Evolutionary conservation across 805 yeast species (phyloP).

Genomic region (Blastobotrys muscicola): DNA sequence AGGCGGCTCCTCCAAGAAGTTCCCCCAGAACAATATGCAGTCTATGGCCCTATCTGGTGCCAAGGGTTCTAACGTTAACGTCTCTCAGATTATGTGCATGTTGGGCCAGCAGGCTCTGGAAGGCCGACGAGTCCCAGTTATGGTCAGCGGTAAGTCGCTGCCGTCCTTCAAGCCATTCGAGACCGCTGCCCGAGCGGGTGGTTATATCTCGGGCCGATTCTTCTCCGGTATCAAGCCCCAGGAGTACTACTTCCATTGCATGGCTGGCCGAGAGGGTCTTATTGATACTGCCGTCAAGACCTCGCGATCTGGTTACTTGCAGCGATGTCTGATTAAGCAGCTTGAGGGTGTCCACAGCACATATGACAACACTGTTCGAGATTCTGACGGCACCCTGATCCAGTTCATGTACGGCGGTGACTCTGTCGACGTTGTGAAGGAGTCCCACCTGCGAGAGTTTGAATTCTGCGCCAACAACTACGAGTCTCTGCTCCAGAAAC

Average conservation of each 20-base stretch:
- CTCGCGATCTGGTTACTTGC: conserved; percentile 95
- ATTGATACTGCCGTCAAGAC: conserved; percentile 99
- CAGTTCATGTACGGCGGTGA: conserved; percentile 98
- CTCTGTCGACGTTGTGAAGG: conserved; percentile 86
- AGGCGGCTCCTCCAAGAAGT: conserved; percentile 87
- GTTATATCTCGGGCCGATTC: conserved; percentile 93
- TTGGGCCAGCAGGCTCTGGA: conserved; percentile 98
- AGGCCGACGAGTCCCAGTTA: conserved; percentile 98
- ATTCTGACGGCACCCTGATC: conserved; percentile 85
- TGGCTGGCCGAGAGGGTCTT: conserved; percentile 99
- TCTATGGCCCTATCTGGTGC: conserved; percentile 99
- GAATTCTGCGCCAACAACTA: conserved; percentile 88
- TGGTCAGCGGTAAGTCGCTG: conserved; percentile 96
- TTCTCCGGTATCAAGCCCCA: conserved; percentile 97
- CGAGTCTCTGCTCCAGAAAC: conserved; percentile 74
- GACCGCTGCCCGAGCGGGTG: conserved; percentile 97
- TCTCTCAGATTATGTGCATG: conserved; percentile 98
- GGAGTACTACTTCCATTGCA: conserved; percentile 98
- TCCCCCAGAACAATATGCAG: conserved; percentile 96
- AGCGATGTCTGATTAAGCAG: conserved; percentile 96
- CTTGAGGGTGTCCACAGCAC: conserved; percentile 92
- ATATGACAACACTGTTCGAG: conserved; percentile 92
- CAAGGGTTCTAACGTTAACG: conserved; percentile 96
- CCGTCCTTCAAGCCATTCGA: conserved; percentile 96
- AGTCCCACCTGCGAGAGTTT: conserved; percentile 88